Percentiles rank a stretch among this genome's conserved stretches.
Conservation (phyloP, 306 rosid genomes). For the Sphenostylis stenocarpa region DNA sequence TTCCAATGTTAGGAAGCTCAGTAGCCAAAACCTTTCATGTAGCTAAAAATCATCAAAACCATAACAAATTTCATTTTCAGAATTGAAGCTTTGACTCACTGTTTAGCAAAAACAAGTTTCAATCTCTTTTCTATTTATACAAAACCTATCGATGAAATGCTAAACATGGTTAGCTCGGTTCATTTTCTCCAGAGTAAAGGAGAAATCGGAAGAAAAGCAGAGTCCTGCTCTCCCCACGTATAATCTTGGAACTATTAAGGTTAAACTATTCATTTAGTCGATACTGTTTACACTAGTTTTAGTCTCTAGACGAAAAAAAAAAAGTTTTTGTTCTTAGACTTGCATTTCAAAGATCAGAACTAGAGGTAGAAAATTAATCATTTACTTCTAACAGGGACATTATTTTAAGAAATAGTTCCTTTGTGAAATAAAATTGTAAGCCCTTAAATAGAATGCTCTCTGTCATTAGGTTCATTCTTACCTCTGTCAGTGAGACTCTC, state of each 20-base stretch:
- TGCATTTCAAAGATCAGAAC: no score
- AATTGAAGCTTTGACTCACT: slow-evolving; percentile 26
- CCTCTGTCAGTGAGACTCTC: no score
- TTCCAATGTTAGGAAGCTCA: slow-evolving; percentile 80
- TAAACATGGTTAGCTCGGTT: slow-evolving; percentile 1
- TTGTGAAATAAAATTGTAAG: not conserved
- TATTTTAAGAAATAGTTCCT: not conserved
- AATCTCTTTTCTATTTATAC: not conserved
- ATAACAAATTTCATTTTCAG: slow-evolving; percentile 21
- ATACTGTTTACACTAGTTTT: not conserved
- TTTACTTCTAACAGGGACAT: no score
- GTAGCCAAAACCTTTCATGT: slow-evolving; percentile 82
- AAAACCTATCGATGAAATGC: slow-evolving; percentile 6
- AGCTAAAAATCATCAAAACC: slow-evolving; percentile 58
- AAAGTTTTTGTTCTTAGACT: not conserved
- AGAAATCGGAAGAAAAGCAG: not conserved
- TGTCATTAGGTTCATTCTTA: no score
- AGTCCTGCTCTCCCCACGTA: slow-evolving; percentile 13
- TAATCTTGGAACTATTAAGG: slow-evolving; percentile 10
- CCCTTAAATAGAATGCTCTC: not conserved
- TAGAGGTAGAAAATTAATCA: not conserved
- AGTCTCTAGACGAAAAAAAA: not conserved
- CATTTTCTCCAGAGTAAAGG: slow-evolving; percentile 2
- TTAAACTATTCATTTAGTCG: not conserved
- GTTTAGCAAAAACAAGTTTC: not conserved